Evolutionary conservation across 1,139 yeast genomes (phyloP).

Genomic region (Schizosaccharomyces versatilis): DNA sequence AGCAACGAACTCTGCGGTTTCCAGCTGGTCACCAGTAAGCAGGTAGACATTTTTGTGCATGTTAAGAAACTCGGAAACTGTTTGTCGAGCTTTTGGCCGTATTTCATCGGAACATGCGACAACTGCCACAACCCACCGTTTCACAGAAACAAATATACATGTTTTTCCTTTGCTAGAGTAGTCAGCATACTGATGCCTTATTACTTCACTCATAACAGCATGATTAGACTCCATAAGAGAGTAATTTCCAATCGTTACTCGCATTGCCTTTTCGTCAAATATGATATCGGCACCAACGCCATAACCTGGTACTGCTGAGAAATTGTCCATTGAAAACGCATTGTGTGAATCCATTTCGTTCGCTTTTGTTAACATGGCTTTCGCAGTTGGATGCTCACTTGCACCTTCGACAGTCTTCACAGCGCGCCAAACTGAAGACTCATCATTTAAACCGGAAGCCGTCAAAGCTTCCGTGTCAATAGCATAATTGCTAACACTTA

Average conservation of each 20-base stretch:
- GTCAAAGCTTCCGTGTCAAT: not conserved
- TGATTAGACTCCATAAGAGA: conserved; percentile 23
- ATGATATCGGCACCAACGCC: conserved; percentile 39
- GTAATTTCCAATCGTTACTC: conserved; percentile 36
- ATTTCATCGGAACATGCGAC: conserved; percentile 45
- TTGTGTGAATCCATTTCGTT: conserved; percentile 11
- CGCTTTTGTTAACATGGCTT: conserved; percentile 32
- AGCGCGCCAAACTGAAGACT: conserved; percentile 31
- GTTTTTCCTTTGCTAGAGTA: conserved; percentile 6
- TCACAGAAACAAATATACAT: conserved; percentile 7
- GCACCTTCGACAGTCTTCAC: conserved; percentile 42
- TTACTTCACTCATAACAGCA: conserved; percentile 13
- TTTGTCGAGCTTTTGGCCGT: conserved; percentile 36
- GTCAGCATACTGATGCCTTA: conserved; percentile 4
- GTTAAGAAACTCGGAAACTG: conserved; percentile 27
- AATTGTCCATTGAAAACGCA: conserved; percentile 18
- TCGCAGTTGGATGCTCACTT: conserved; percentile 79
- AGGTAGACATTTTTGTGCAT: conserved; percentile 43
- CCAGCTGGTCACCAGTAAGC: conserved; percentile 74
- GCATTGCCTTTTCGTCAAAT: conserved; percentile 14
- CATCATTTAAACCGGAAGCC: not conserved
- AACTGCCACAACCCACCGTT: conserved; percentile 22
- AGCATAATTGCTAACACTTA: conserved; percentile 29
- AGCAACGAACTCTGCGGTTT: conserved; percentile 64
- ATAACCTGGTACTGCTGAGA: conserved; percentile 41